Evolutionary conservation across 352 stramenopile species (phyloP).

Genomic region (Pythium guiyangense): DNA sequence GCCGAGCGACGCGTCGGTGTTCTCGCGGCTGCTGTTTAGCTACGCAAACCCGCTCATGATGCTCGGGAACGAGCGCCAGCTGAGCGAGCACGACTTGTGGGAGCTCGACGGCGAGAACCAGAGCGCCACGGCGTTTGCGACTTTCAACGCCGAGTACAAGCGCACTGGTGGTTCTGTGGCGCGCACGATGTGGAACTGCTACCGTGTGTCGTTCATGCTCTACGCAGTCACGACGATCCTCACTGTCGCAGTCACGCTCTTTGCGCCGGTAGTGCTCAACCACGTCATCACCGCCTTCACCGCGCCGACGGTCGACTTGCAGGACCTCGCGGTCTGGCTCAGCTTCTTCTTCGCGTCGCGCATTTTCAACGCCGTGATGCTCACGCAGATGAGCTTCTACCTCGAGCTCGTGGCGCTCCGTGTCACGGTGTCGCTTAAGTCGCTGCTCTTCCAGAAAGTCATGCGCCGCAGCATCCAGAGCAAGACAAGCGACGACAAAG

Average conservation of each 20-base stretch:
- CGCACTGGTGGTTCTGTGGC: no score
- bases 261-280: constrained; percentile 39
- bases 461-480: constrained; percentile 19
- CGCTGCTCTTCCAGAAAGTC: constrained; percentile 38
- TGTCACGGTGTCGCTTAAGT: constrained; percentile 30
- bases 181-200: no score
- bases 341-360: constrained; percentile 35
- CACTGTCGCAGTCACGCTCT: constrained; percentile 11
- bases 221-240: no score
- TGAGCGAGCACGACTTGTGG: constrained; percentile 47
- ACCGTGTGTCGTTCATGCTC: no score
- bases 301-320: constrained; percentile 19
- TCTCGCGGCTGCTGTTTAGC: constrained; percentile 33
- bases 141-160: constrained; percentile 13
- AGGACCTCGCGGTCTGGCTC: constrained; percentile 26
- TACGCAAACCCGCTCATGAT: constrained; percentile 37
- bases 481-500: constrained; percentile 17
- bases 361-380: constrained; percentile 24
- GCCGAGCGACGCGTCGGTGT: constrained; percentile 15
- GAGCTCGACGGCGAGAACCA: constrained; percentile 27
- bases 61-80: constrained; percentile 33
- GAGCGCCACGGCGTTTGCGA: constrained; percentile 17
- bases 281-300: constrained; percentile 35
- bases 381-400: constrained; percentile 19
- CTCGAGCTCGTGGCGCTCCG: constrained; percentile 25